These are phyloP conservation scores for Yarrowia sp. DNA, from an alignment of 805 yeast genomes.

Conservation along the genomic window DNA sequence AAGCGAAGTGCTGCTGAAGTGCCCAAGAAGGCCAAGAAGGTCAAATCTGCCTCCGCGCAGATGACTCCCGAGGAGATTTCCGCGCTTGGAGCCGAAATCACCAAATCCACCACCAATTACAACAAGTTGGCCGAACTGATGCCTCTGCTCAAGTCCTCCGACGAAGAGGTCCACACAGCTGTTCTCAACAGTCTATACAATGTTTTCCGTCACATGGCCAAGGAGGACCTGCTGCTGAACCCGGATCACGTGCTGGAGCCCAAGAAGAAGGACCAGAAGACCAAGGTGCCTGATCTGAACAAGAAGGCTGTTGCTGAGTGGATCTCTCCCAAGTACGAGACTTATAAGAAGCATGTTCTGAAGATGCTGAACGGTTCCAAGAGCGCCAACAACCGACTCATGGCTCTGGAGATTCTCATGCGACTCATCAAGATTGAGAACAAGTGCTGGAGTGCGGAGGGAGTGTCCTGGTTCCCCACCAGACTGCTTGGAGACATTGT, in stretches of 20 bases:
- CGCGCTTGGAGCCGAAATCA: slow-evolving; percentile 47
- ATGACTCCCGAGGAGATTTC: slow-evolving; percentile 38
- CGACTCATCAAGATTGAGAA: slow-evolving; percentile 57
- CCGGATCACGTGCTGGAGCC: slow-evolving; percentile 35
- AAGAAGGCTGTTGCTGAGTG: slow-evolving; percentile 63
- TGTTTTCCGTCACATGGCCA: slow-evolving; percentile 58
- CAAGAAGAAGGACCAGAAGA: slow-evolving; percentile 40
- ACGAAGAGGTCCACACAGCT: slow-evolving; percentile 43
- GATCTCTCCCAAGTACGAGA: slow-evolving; percentile 65
- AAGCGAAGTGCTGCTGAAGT: slow-evolving; percentile 34
- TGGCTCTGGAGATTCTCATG: slow-evolving; percentile 45
- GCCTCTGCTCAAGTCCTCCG: slow-evolving; percentile 50
- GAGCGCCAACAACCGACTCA: slow-evolving; percentile 39
- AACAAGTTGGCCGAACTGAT: slow-evolving; percentile 62
- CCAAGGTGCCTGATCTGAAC: slow-evolving; percentile 53
- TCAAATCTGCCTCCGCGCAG: slow-evolving; percentile 11
- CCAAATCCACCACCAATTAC: slow-evolving; percentile 57
- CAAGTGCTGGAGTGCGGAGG: slow-evolving; percentile 55
- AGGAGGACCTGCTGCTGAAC: slow-evolving; percentile 50
- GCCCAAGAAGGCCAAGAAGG: slow-evolving; percentile 19
- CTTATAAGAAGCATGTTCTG: slow-evolving; percentile 57
- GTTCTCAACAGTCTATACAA: slow-evolving; percentile 54
- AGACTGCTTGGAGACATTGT: slow-evolving; percentile 56
- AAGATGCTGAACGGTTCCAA: slow-evolving; percentile 50
- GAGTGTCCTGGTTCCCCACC: slow-evolving; percentile 66